Base-by-base conservation (phyloP, 306 rosid genomes). In the Hylodesmum podocarpum region DNA sequence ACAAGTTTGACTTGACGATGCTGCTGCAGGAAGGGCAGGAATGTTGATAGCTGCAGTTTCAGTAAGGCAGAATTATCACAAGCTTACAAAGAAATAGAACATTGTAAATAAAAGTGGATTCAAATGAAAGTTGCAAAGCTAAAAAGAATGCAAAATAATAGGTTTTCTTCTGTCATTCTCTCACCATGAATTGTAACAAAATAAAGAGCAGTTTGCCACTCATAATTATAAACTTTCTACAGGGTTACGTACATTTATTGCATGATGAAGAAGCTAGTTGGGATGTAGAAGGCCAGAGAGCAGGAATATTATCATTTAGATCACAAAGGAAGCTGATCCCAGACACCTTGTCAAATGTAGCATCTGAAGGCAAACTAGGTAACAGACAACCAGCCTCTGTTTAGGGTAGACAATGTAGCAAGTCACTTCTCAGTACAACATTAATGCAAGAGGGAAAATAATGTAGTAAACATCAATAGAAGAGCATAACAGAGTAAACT, bases 21-120 rank as follows among this genome's bases (percentile, higher is more conserved):
- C 93, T 62, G 96, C 99, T 0, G 97, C 99, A 55, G 99, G 99
- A 83, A 95, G 99, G 24, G 99, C 97, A 51, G 99, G 99, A 74
- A 95, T 92, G 84, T 86, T 92, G 81, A 95, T 84, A 77, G 90
- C 96, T 92, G 96, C 81, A 81, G 76, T 78, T 29, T 6, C 80
- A 62, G 70, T 28, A 78, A 24, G 47, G 68, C 46, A 50, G 61
- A 73, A 46, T 78, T 71, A 77, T 62, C 25, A 82, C 25, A 62
- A 47, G 33, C 29, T 44, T 7, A 28, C 19, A 59, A 29, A 36
- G 55, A 22, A 46, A 66, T 33, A 54, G 14, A 71, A 65, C 9
- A 67, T 39, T 72, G 40, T 12, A 34, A 5, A 51, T 27, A 41
- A 75, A 46, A 79, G 43, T 13, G 53, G 27, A 53, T 21, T 18